Percentiles rank a stretch among this genome's conserved stretches.
Evolutionary conservation across 352 stramenopile species (phyloP).

Genomic region (Peronospora belbahrii): DNA sequence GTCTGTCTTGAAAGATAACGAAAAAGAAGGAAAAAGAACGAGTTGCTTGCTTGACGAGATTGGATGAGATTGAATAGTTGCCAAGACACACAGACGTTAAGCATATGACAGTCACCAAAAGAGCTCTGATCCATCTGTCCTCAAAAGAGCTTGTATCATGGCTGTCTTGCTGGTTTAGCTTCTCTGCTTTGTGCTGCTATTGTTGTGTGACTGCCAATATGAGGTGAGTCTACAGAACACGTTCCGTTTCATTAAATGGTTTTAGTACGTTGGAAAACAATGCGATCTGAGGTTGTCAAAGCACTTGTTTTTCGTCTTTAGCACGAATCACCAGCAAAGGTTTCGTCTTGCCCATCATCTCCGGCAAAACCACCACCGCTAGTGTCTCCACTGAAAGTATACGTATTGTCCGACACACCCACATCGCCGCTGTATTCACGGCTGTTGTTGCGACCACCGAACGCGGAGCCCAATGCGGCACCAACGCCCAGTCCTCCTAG

Average conservation of each 20-base stretch:
- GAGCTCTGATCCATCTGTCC: too few relatives aligned
- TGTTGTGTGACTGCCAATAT: too few relatives aligned
- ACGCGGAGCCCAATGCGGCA: constrained; percentile 37
- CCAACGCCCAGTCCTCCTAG: constrained; percentile 43
- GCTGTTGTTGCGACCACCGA: constrained; percentile 24
- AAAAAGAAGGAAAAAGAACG: constrained; percentile 14
- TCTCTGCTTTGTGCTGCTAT: not conserved
- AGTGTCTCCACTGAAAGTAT: constrained; percentile 54
- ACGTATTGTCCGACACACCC: constrained; percentile 27
- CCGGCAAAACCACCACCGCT: constrained; percentile 27
- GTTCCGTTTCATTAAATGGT: not conserved
- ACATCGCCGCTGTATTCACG: constrained; percentile 34
- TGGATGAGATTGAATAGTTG: not conserved
- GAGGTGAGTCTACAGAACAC: not conserved
- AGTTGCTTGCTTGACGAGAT: constrained; percentile 11
- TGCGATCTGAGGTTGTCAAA: not conserved
- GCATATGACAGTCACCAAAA: too few relatives aligned
- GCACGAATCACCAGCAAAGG: constrained; percentile 51
- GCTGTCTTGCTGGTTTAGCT: not conserved
- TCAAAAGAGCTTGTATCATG: too few relatives aligned
- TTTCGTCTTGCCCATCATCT: constrained; percentile 29
- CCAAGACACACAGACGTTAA: too few relatives aligned
- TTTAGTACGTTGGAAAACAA: not conserved
- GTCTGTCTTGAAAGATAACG: constrained; percentile 1
- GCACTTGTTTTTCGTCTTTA: not conserved